A percentile compares a stretch with the other conserved stretches of the same genome.
Conservation (phyloP, 768 basidiomycete genomes). For the Pleurotus sapidus region DNA sequence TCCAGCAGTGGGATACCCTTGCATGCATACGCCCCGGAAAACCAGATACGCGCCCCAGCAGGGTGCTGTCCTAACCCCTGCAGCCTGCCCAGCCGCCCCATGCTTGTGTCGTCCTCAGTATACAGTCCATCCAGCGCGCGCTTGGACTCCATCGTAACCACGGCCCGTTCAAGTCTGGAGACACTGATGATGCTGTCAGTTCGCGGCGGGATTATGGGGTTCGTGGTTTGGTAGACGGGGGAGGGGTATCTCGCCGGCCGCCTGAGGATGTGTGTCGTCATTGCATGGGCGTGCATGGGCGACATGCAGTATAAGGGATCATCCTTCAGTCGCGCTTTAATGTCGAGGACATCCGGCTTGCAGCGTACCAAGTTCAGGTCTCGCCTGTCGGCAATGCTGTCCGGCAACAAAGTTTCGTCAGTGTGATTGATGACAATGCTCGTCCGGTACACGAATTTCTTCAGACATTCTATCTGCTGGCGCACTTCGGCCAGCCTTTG, state of each 20-base stretch:
- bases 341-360: not conserved
- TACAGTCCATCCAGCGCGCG: slow-evolving; percentile 46
- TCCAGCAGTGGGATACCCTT: slow-evolving; percentile 76
- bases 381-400: slow-evolving; percentile 43
- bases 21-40: slow-evolving; percentile 72
- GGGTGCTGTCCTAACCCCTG: slow-evolving; percentile 47
- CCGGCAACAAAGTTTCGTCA: slow-evolving; percentile 56
- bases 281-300: slow-evolving; percentile 43
- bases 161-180: slow-evolving; percentile 60
- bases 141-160: slow-evolving; percentile 50
- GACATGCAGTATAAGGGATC: slow-evolving; percentile 31
- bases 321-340: not conserved
- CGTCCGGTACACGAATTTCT: slow-evolving; percentile 49
- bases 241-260: slow-evolving; percentile 32
- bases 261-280: slow-evolving; percentile 66
- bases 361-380: slow-evolving; percentile 55
- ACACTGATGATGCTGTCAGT: slow-evolving; percentile 50
- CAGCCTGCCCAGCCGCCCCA: slow-evolving; percentile 39
- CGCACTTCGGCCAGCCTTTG: slow-evolving; percentile 28
- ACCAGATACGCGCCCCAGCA: slow-evolving; percentile 51
- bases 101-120: slow-evolving; percentile 27
- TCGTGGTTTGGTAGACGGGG: slow-evolving; percentile 66
- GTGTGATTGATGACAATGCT: slow-evolving; percentile 73
- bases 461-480: slow-evolving; percentile 45
- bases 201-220: slow-evolving; percentile 57